These are phyloP conservation scores for Acanthamoeba sp. DNA, from an alignment of 208 protist genomes.

Conservation along the genomic window DNA sequence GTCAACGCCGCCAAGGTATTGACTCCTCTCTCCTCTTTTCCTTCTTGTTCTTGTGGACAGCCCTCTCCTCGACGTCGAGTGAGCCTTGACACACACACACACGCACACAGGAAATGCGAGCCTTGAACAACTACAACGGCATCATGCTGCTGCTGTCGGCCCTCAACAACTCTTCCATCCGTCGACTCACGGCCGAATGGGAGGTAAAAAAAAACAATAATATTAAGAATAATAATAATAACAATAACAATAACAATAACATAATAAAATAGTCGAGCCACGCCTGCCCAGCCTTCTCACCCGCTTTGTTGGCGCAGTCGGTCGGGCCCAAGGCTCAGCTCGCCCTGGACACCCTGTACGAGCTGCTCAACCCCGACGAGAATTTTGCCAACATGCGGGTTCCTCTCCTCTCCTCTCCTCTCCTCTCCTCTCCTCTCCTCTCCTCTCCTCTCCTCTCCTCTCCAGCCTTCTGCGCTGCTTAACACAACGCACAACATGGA, in stretches of 20 bases:
- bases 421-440: too few relatives aligned
- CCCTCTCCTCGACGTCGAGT: too few relatives aligned
- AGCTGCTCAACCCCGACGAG: conserved; percentile 69
- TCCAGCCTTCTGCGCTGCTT: too few relatives aligned
- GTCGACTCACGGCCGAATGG: conserved; percentile 32
- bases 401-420: too few relatives aligned
- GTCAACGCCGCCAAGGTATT: conserved; percentile 61
- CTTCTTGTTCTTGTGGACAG: too few relatives aligned
- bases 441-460: too few relatives aligned
- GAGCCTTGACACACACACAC: too few relatives aligned
- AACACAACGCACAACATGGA: neutral
- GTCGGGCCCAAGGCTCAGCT: conserved; percentile 49
- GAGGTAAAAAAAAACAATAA: too few relatives aligned
- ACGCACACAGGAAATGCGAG: conserved; percentile 60
- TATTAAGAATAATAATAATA: too few relatives aligned
- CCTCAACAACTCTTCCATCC: conserved; percentile 52
- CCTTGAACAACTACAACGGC: conserved; percentile 70
- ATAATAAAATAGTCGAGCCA: too few relatives aligned
- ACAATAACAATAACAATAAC: neutral
- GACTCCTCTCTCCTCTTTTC: too few relatives aligned
- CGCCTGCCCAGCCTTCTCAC: too few relatives aligned
- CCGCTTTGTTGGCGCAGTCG: neutral
- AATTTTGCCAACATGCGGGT: conserved; percentile 61
- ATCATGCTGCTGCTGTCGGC: conserved; percentile 62
- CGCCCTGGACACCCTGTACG: conserved; percentile 29